Conservation (phyloP, 345 rosid genomes). For the Rhizophora apiculata region DNA sequence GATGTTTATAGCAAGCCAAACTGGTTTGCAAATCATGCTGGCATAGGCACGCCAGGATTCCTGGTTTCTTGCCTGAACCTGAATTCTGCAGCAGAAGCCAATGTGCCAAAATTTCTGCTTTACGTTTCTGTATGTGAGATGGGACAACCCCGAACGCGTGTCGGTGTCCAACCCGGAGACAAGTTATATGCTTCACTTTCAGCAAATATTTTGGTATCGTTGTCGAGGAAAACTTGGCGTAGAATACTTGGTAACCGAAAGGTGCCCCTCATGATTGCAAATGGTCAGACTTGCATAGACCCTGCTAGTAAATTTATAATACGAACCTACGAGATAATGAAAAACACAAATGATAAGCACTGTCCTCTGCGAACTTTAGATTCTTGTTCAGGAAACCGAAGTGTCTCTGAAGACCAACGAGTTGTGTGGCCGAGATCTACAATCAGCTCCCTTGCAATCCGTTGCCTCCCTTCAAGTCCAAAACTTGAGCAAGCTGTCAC, state of each 20-base stretch:
- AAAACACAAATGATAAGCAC: too few species aligned
- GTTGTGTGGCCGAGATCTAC: too few species aligned
- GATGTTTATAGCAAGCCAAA: not conserved
- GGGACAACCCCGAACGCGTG: not conserved
- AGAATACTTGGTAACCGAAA: not conserved
- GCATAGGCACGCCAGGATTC: not conserved
- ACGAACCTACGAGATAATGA: too few species aligned
- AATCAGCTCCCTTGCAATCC: too few species aligned
- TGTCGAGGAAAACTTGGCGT: not conserved
- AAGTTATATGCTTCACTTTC: not conserved
- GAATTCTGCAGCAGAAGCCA: not conserved
- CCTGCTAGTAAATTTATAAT: too few species aligned
- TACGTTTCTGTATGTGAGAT: not conserved
- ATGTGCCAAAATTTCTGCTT: not conserved
- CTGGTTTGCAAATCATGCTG: not conserved
- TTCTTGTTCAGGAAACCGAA: too few species aligned
- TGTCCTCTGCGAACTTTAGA: too few species aligned
- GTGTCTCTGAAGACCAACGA: too few species aligned
- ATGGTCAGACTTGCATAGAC: not conserved
- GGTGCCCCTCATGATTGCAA: not conserved
- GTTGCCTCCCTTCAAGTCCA: too few species aligned
- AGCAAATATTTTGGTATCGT: not conserved
- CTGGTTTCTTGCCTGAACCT: not conserved
- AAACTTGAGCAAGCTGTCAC: too few species aligned
- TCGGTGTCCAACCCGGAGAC: not conserved